phyloP scores from a whole-genome alignment of 1,284 basidiomycete species.

The Omphalotus olearius region DNA sequence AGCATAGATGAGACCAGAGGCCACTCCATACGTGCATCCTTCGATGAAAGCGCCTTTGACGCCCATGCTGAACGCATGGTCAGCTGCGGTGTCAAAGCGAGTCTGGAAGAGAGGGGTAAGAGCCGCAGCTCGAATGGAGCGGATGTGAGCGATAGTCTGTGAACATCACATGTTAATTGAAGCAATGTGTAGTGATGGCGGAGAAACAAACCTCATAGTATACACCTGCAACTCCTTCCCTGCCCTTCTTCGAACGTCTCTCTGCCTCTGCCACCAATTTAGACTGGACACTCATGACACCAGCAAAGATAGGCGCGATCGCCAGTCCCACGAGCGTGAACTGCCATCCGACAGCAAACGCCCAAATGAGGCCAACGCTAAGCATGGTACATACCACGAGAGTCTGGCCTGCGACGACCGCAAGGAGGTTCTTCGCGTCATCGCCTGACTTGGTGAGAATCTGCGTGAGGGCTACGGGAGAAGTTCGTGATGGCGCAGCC shows the following conservation, averaged over 20 bases:
- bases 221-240: constrained; percentile 81
- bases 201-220: constrained; percentile 74
- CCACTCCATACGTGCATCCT: constrained; percentile 80
- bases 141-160: constrained; percentile 71
- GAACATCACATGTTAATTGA: constrained; percentile 32
- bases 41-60: constrained; percentile 77
- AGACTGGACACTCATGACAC: constrained; percentile 72
- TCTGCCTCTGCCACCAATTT: constrained; percentile 71
- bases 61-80: constrained; percentile 63
- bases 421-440: constrained; percentile 79
- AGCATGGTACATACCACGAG: constrained; percentile 82
- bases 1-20: constrained; percentile 81
- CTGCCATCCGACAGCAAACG: constrained; percentile 86
- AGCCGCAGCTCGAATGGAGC: constrained; percentile 88
- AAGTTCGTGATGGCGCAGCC: not conserved
- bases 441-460: constrained; percentile 88
- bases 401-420: constrained; percentile 70
- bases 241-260: constrained; percentile 73
- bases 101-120: constrained; percentile 72
- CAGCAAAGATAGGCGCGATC: constrained; percentile 80
- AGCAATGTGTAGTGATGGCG: constrained; percentile 6
- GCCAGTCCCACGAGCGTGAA: constrained; percentile 89
- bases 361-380: constrained; percentile 81
- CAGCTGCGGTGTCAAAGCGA: constrained; percentile 64
- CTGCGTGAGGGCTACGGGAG: constrained; percentile 66